Evolutionary conservation across 2,329 filamentous ascomycete genomes (phyloP).

Genomic region (Xylaria sp.): DNA sequence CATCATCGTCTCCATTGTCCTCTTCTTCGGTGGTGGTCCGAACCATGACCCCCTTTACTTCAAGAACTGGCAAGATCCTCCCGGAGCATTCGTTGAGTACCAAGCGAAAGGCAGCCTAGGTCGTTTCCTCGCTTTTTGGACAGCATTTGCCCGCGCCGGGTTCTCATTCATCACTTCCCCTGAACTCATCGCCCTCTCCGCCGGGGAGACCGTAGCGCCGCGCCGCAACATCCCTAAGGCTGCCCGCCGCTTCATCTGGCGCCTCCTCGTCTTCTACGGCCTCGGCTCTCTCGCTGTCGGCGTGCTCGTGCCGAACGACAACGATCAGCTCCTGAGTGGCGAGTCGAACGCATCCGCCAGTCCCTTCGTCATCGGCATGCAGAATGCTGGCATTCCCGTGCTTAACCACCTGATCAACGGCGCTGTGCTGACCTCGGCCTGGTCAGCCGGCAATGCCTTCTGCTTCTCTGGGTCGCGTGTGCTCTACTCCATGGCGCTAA

Average conservation of each 20-base stretch:
- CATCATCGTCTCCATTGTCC: slow-evolving; percentile 50
- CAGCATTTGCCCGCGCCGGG: slow-evolving; percentile 50
- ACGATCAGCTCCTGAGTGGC: slow-evolving; percentile 52
- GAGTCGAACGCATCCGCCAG: slow-evolving; percentile 56
- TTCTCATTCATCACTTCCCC: slow-evolving; percentile 59
- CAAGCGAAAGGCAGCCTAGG: slow-evolving; percentile 42
- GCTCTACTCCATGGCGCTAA: slow-evolving; percentile 62
- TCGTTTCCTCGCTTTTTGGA: slow-evolving; percentile 55
- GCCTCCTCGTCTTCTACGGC: slow-evolving; percentile 59
- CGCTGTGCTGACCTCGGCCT: slow-evolving; percentile 61
- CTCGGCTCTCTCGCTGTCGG: slow-evolving; percentile 57
- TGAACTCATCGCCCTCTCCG: slow-evolving; percentile 59
- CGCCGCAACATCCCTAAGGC: slow-evolving; percentile 63
- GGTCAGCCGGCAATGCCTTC: slow-evolving; percentile 57
- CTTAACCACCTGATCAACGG: slow-evolving; percentile 65
- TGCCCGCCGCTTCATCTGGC: slow-evolving; percentile 55
- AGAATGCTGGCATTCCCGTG: slow-evolving; percentile 56
- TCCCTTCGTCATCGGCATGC: slow-evolving; percentile 63
- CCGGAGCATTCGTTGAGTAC: slow-evolving; percentile 44
- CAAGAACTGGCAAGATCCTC: slow-evolving; percentile 43
- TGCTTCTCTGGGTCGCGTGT: slow-evolving; percentile 65
- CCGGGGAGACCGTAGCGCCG: slow-evolving; percentile 60
- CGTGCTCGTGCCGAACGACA: slow-evolving; percentile 59
- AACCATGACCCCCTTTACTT: slow-evolving; percentile 46
- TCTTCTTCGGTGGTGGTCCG: slow-evolving; percentile 53